Conservation (phyloP, 208 protist species). For the Tritrichomonas musculus region DNA sequence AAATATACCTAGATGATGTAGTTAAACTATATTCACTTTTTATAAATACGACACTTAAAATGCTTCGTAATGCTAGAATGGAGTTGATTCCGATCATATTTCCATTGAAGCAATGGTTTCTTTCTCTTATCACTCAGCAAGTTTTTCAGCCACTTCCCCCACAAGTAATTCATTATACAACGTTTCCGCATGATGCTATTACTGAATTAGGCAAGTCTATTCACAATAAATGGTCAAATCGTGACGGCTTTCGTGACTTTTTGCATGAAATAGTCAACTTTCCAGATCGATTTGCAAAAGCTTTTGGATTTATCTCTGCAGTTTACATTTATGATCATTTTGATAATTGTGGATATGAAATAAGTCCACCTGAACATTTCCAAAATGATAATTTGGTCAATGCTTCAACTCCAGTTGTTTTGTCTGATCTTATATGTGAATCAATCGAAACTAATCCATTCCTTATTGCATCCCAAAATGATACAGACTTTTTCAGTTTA, state of each 20-base stretch:
- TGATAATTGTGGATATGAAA: background rate
- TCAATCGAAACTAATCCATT: background rate
- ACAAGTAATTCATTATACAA: background rate
- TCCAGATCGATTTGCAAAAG: background rate
- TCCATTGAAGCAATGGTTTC: background rate
- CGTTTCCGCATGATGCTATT: background rate
- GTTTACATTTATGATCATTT: background rate
- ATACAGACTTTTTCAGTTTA: background rate
- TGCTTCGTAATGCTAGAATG: background rate
- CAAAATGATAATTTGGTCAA: background rate
- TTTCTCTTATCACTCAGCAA: background rate
- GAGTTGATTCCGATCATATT: background rate
- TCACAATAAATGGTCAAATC: background rate
- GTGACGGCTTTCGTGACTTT: background rate
- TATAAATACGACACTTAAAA: background rate
- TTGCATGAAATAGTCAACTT: background rate
- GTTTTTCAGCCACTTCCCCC: background rate
- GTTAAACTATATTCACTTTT: background rate
- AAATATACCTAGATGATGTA: constrained; percentile 17
- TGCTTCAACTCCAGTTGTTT: background rate
- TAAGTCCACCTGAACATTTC: background rate
- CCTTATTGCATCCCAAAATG: background rate
- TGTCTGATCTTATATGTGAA: background rate
- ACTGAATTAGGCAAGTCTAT: background rate
- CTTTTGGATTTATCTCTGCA: background rate